Base-by-base conservation (phyloP, 164 flowering plant species). In the Annona squamosa region DNA sequence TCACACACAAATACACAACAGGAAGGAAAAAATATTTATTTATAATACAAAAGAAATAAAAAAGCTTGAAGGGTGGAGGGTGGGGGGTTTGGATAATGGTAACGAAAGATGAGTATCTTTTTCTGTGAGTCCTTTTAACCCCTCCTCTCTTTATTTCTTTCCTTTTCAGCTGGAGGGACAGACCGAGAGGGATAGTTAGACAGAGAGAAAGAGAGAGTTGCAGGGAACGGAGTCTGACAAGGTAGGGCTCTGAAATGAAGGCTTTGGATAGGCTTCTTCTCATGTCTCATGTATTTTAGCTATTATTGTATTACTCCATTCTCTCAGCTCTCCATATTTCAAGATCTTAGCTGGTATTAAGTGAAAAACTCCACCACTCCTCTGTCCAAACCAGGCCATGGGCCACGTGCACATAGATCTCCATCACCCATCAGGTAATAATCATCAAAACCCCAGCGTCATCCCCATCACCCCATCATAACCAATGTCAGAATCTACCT, bases 91-190 rank as follows among this genome's bases (percentile, higher is more conserved):
- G 79, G 86, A 81, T 83, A 84, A 78, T 83, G 77, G 77, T 79
- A 80, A 83, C 75, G 81, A 87, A 86, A 89, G 87, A 86, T 77
- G 83, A 87, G 89, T 75, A 83, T 86, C 89, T 85, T 86, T 87
- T 87, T 78, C 76, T 81, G 75, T 78, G 75, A 79, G 73, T 69
- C 86, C 74, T 83, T 85, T 84, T 74, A 78, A 82, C 73, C 74
- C 75, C 63, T 77, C 61, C 48, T 64, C 44, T 68, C 75, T 46
- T 71, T 48, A 69, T 78, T 71, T 67, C 79, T 84, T 74, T 74
- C 84, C 76, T 82, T 82, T 84, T 80, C 81, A 79, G 81, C 70
- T 70, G 71, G 68, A 69, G 1, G 3, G 59, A 52, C 13, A 52
- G 59, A 52, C 5, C 4, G 52, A 48, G 52, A 69, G 10, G 3